These are phyloP conservation scores for Claviceps pusilla DNA, from an alignment of 2,329 filamentous ascomycete species.

Conservation along the genomic window DNA sequence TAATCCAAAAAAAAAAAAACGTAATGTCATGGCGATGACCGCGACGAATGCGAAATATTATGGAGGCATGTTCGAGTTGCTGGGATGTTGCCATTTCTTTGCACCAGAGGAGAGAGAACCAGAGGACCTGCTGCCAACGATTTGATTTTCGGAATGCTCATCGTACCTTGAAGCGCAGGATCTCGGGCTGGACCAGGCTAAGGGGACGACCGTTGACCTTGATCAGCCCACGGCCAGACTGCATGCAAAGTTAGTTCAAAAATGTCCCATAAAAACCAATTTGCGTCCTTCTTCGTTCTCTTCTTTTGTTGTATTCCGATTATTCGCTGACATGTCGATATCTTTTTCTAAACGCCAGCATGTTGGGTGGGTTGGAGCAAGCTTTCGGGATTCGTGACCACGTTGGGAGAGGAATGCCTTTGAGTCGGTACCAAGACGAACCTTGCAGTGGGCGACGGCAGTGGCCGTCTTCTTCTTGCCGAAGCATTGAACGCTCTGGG, in stretches of 20 bases:
- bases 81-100: neutral
- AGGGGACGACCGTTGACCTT: conserved; percentile 98
- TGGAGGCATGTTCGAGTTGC: too few species aligned
- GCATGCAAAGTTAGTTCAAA: conserved; percentile 15
- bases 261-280: neutral
- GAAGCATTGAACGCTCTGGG: conserved; percentile 90
- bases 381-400: neutral
- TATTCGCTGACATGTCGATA: neutral
- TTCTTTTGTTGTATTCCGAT: neutral
- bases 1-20: neutral
- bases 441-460: conserved; percentile 86
- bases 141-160: neutral
- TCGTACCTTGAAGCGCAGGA: conserved; percentile 89
- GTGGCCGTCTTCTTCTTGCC: conserved; percentile 94
- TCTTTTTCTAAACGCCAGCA: neutral
- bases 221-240: conserved; percentile 57
- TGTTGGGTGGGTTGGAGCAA: neutral
- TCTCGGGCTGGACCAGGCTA: conserved; percentile 83
- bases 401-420: neutral
- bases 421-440: conserved; percentile 26
- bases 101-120: neutral
- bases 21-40: neutral
- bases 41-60: neutral
- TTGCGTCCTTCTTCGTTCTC: neutral
- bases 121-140: neutral